phyloP scores from a whole-genome alignment of 352 stramenopile species.

The Phytopythium montanum region DNA sequence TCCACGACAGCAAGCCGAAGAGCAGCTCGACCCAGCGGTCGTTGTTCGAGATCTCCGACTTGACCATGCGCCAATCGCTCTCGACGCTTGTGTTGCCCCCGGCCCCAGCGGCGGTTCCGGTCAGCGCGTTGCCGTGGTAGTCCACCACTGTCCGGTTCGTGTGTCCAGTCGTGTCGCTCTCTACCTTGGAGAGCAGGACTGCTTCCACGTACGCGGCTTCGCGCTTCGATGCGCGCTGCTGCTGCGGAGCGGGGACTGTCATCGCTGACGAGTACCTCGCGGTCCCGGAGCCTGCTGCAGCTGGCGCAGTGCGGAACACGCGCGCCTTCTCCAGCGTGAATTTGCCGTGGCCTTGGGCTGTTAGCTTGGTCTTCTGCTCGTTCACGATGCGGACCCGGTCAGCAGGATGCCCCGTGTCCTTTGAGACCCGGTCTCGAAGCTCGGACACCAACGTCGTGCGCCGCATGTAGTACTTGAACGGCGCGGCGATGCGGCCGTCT shows the following conservation, averaged over 20 bases:
- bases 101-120: constrained; percentile 21
- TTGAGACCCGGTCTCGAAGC: constrained; percentile 57
- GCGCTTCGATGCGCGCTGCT: constrained; percentile 21
- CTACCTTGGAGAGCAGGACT: constrained; percentile 55
- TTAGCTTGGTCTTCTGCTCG: constrained; percentile 67
- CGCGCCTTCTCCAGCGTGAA: constrained; percentile 67
- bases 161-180: constrained; percentile 60
- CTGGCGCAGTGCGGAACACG: constrained; percentile 29
- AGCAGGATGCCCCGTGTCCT: constrained; percentile 57
- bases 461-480: constrained; percentile 56
- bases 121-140: constrained; percentile 22
- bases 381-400: constrained; percentile 69
- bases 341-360: constrained; percentile 57
- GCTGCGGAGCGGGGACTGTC: constrained; percentile 20
- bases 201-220: constrained; percentile 44
- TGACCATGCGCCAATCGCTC: constrained; percentile 69
- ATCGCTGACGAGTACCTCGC: constrained; percentile 16
- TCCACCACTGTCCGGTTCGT: constrained; percentile 38
- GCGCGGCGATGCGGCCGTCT: constrained; percentile 51
- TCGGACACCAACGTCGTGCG: constrained; percentile 57
- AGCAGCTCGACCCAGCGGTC: constrained; percentile 34
- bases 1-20: constrained; percentile 47
- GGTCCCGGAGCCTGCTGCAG: constrained; percentile 12
- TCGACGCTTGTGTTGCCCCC: constrained; percentile 39
- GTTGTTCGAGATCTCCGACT: constrained; percentile 56